These are phyloP conservation scores for Massarina eburnea DNA, from an alignment of 2,329 filamentous ascomycete genomes.

Conservation along the genomic window DNA sequence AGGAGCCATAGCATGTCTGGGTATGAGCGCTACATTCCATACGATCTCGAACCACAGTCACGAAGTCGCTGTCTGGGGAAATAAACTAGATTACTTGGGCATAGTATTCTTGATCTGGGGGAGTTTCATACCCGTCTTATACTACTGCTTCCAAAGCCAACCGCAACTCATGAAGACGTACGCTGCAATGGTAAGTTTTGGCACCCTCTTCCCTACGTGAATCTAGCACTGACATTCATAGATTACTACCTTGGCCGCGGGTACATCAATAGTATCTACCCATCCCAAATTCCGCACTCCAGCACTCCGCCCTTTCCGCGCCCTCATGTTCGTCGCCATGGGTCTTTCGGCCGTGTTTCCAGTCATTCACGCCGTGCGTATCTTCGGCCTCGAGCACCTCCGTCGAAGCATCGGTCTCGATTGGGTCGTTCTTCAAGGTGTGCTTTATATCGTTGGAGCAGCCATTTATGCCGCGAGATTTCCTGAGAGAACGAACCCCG, in stretches of 20 bases:
- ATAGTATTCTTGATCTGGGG: conserved; percentile 92
- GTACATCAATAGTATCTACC: conserved; percentile 75
- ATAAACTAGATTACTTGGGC: conserved; percentile 91
- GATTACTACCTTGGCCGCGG: conserved; percentile 78
- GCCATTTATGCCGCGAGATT: conserved; percentile 82
- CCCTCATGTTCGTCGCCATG: conserved; percentile 85
- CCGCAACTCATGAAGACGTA: conserved; percentile 68
- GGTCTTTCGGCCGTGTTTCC: conserved; percentile 83
- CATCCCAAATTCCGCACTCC: conserved; percentile 83
- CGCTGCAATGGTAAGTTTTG: conserved; percentile 64
- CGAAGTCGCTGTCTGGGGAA: conserved; percentile 76
- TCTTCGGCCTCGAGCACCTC: conserved; percentile 69
- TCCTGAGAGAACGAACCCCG: conserved; percentile 78
- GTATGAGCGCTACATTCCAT: conserved; percentile 71
- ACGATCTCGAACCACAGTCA: conserved; percentile 82
- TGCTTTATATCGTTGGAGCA: conserved; percentile 83
- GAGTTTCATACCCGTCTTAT: conserved; percentile 81
- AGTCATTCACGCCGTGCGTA: conserved; percentile 70
- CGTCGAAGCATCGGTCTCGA: conserved; percentile 74
- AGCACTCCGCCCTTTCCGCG: conserved; percentile 79
- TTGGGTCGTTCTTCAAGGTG: conserved; percentile 79
- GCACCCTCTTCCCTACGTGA: not conserved
- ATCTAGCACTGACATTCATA: conserved; percentile 36
- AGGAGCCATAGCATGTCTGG: conserved; percentile 48
- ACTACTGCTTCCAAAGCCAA: conserved; percentile 62